Percentiles rank a stretch among this genome's conserved stretches.
phyloP scores from a whole-genome alignment of 495 filamentous ascomycete species.

The Aspergillus homomorphus region DNA sequence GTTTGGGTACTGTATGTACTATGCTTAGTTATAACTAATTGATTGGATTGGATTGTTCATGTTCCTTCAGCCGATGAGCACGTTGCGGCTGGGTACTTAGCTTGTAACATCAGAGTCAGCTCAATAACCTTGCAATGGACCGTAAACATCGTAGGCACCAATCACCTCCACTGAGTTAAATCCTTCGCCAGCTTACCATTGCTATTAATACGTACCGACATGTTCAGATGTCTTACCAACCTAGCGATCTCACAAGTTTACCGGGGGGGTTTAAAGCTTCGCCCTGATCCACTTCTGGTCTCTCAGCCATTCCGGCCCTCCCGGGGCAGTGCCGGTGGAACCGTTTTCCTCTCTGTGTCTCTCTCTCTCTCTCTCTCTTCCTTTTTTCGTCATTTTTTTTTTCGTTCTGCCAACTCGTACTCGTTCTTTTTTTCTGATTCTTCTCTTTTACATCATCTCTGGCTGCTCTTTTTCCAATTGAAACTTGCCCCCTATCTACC shows the following conservation, averaged over 20 bases:
- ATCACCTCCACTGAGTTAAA: neutral
- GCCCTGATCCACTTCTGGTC: neutral
- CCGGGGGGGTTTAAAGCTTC: neutral
- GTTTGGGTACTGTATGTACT: neutral
- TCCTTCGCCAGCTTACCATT: neutral
- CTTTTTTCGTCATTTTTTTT: slow-evolving; percentile 4
- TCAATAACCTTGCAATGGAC: too few relatives aligned
- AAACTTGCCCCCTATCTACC: neutral
- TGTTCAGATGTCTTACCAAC: neutral
- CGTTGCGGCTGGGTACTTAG: neutral
- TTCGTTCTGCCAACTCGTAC: too few relatives aligned
- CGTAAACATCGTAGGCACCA: too few relatives aligned
- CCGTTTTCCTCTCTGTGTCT: slow-evolving; percentile 18
- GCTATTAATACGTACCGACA: neutral
- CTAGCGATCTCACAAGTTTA: neutral
- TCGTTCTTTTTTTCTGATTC: neutral
- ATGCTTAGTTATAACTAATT: neutral
- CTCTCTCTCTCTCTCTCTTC: slow-evolving; percentile 2
- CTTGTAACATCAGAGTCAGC: too few relatives aligned
- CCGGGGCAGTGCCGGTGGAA: slow-evolving; percentile 40
- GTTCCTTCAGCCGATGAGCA: neutral
- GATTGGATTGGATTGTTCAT: neutral
- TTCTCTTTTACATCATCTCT: neutral
- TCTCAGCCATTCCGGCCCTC: slow-evolving; percentile 19
- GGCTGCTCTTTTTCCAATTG: neutral